Evolutionary conservation across 768 basidiomycete species (phyloP), one percentile per base, ranked within the genome.

Genomic region (Amanita thiersii): DNA sequence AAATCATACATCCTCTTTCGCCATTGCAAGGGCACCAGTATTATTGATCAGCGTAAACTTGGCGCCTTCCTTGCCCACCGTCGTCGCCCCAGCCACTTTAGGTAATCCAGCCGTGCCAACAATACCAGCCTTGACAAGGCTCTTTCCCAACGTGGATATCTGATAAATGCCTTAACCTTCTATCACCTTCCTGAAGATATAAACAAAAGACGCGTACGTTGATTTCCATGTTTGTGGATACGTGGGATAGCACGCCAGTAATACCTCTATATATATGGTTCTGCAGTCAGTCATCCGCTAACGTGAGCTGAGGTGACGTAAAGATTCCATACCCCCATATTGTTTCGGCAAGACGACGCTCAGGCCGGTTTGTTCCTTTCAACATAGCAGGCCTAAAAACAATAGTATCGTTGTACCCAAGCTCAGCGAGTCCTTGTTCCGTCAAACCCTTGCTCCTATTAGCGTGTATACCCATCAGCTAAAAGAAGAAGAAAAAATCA

Each of bases 371-470:
- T 1, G 73, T 66, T 0, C 72, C 72, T 5, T 56, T 59, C 9
- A 88, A 58, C n/a, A 68, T 46, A 0, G 53, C 75, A 2, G 88
- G 85, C 14, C 82, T 72, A 56, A 87, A 80, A 35, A 86, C 54
- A 45, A 88, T 75, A 1, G 77, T 76, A 40, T 88, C 84, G 9
- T 62, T 53, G 55, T 88, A 89, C 7, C 83, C 85, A 4, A 88
- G 59, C 3, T 58, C 59, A 0, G 84, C 80, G 14, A 90, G 65
- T 0, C 62, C 81, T 34, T 72, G 62, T 55, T 89, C 88, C 0
- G 87, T 89, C 21, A 77, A 59, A 11, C 83, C 87, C 58, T 88
- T 87, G 51, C 75, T 79, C 68, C 80, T 85, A 43, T 33, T 4
- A 10, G 25, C 11, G 5, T 29, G 35, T 5, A 14, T 14, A 10